phyloP scores from a whole-genome alignment of 73 alveolate genomes.

The Symbiodinium natans region DNA sequence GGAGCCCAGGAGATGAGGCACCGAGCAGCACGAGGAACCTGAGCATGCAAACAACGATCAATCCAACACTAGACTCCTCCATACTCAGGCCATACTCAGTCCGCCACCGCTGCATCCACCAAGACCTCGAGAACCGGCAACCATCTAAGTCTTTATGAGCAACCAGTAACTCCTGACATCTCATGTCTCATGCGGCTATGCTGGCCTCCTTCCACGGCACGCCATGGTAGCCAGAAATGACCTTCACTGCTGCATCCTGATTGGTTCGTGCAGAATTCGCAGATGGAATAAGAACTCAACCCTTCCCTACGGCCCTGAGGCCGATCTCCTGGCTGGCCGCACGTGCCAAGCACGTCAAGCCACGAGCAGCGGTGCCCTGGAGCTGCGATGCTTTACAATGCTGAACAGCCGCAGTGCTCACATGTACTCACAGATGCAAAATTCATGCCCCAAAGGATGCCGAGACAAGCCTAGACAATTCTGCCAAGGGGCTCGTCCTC shows the following conservation, averaged over 20 bases:
- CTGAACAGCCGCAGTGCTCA: not conserved
- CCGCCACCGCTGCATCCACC: not conserved
- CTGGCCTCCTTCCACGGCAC: constrained; percentile 78
- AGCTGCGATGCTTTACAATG: no score
- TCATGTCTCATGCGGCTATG: not conserved
- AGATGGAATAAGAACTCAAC: not conserved
- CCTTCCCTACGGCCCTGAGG: not conserved
- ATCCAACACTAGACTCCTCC: no score
- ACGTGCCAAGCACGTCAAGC: constrained; percentile 44
- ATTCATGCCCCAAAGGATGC: not conserved
- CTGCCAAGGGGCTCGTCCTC: not conserved
- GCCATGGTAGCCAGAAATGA: constrained; percentile 39
- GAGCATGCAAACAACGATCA: not conserved
- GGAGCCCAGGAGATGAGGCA: not conserved
- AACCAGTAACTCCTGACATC: not conserved
- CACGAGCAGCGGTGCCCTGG: constrained; percentile 10
- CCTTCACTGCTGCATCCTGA: constrained; percentile 71
- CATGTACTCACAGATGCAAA: not conserved
- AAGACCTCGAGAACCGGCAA: not conserved
- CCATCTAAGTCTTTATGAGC: no score
- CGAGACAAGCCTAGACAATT: not conserved
- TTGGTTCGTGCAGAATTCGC: not conserved
- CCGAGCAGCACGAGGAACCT: not conserved
- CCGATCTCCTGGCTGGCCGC: constrained; percentile 47
- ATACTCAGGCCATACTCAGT: not conserved